Conservation (phyloP, 345 rosid species). For the Capsella bursapastoris region DNA sequence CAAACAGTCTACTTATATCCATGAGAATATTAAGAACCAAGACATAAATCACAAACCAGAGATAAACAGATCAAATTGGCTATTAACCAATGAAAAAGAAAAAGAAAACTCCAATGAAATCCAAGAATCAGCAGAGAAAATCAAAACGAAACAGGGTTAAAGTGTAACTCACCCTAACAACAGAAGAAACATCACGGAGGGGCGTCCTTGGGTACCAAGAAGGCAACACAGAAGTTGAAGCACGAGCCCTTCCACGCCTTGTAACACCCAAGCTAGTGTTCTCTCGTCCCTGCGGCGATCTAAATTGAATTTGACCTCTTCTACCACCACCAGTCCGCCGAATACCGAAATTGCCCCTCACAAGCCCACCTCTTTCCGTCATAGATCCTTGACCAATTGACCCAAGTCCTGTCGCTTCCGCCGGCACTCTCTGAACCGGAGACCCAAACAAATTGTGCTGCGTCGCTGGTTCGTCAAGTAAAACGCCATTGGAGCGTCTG, state of each 20-base stretch:
- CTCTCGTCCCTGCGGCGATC: conserved; percentile 54
- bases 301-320: conserved; percentile 42
- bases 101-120: too few relatives aligned
- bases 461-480: conserved; percentile 45
- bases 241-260: conserved; percentile 55
- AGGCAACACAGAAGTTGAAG: conserved; percentile 57
- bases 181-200: conserved; percentile 65
- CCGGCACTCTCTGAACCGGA: conserved; percentile 44
- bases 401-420: conserved; percentile 21
- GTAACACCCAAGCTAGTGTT: conserved; percentile 46
- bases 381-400: conserved; percentile 17
- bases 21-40: not conserved
- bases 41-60: not conserved
- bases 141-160: not conserved
- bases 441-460: conserved; percentile 41
- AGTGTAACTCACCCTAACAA: conserved; percentile 56
- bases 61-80: not conserved
- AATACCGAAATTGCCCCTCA: conserved; percentile 44
- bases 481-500: conserved; percentile 52
- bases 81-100: not conserved
- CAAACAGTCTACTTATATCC: not conserved
- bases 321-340: conserved; percentile 37
- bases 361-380: conserved; percentile 39
- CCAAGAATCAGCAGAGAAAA: not conserved
- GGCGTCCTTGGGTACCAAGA: conserved; percentile 90